A percentile compares a stretch with the other conserved stretches of the same genome.
These are phyloP conservation scores for Nymphaea thermarum DNA, from an alignment of 164 flowering plant species.

Conservation along the genomic window DNA sequence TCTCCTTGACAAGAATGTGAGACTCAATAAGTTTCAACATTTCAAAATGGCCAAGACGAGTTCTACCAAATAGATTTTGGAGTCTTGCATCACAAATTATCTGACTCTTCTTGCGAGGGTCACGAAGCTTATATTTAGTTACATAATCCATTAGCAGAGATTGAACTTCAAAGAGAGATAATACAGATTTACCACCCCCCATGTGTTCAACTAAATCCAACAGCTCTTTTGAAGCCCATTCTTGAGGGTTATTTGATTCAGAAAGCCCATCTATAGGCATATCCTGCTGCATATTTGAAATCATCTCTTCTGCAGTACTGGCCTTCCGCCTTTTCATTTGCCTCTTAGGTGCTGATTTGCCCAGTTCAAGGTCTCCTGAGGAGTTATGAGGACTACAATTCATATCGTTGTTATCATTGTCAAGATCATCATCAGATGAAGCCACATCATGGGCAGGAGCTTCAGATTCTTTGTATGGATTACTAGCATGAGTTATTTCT, in stretches of 20 bases:
- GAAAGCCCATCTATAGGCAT: slow-evolving; percentile 19
- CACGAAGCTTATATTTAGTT: slow-evolving; percentile 75
- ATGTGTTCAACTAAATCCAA: slow-evolving; percentile 85
- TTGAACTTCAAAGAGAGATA: slow-evolving; percentile 79
- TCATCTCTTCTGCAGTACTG: slow-evolving; percentile 16
- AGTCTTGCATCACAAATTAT: slow-evolving; percentile 83
- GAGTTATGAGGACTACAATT: slow-evolving; percentile 51
- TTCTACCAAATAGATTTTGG: slow-evolving; percentile 66
- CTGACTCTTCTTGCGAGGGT: slow-evolving; percentile 78
- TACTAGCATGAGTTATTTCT: slow-evolving; percentile 57
- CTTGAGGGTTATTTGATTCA: slow-evolving; percentile 22
- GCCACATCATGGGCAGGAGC: slow-evolving; percentile 28
- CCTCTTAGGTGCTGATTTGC: slow-evolving; percentile 38
- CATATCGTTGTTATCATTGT: slow-evolving; percentile 36
- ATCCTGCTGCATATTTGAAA: slow-evolving; percentile 12
- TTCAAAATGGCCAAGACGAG: slow-evolving; percentile 89
- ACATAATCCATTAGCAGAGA: slow-evolving; percentile 80
- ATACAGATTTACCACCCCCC: slow-evolving; percentile 65
- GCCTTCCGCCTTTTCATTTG: slow-evolving; percentile 35
- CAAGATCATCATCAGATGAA: slow-evolving; percentile 25
- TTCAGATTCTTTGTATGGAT: slow-evolving; percentile 53
- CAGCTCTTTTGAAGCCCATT: slow-evolving; percentile 90
- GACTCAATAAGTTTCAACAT: slow-evolving; percentile 91
- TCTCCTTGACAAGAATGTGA: slow-evolving; percentile 65
- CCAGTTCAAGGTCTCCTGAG: slow-evolving; percentile 22